Base-by-base conservation (phyloP, 2,329 filamentous ascomycete genomes). In the Colletotrichum melonis region DNA sequence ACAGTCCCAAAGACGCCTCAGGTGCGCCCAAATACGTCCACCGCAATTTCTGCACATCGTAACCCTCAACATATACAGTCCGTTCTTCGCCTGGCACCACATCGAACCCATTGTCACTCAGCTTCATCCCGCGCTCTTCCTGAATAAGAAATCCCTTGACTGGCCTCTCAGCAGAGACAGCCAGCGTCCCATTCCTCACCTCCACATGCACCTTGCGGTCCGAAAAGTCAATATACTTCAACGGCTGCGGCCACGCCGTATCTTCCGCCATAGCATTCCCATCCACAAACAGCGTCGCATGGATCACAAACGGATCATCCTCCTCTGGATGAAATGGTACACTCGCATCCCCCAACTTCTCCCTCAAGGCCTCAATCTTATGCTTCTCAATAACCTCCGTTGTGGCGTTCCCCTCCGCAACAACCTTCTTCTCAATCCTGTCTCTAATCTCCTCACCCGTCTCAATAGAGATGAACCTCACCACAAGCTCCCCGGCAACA, bases 91-190 rank as follows among this genome's bases (percentile, higher is more conserved):
- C 88, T 0, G 90, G 90, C 12, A 91, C 80, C 11, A 92, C 24
- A 77, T 92, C 90, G 22, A 92, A 86, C 1, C 88, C 85, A 73
- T 91, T 91, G 76, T 91, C 89, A 42, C 86, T 88, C 67, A 90
- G 80, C 52, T 78, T 80, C 24, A 88, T 78, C 0, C 80, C 84
- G 9, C 84, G 82, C 5, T 82, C 81, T 72, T 89, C 87, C 68
- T 87, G 85, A 22, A 91, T 82, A 1, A 88, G 87, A 24, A 92
- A 84, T 0, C 89, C 88, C 76, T 91, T 92, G 3, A 90, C 85
- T 0, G 90, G 90, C 30, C 84, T 82, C 52, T 84, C 68, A 42
- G 84, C 77, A 78, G 82, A 77, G 19, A 84, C 76, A 64, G 74
- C 77, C 30, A 83, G 78, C 1, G 69, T 67, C 4, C 78, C 77